These are phyloP conservation scores for Geosmithia flava DNA, from an alignment of 2,329 filamentous ascomycete genomes.

Conservation along the genomic window DNA sequence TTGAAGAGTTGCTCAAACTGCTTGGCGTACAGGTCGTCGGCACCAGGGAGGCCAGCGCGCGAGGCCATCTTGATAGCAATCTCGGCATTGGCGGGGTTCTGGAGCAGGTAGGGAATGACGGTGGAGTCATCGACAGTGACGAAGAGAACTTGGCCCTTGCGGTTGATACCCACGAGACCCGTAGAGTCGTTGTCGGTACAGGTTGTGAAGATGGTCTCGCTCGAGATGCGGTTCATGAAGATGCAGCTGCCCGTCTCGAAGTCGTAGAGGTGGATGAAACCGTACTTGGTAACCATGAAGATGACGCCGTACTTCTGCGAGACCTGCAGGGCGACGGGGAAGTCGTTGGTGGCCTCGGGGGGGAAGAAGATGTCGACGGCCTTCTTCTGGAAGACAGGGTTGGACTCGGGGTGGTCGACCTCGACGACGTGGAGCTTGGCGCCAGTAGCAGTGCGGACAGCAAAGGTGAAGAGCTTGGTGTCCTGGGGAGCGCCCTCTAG, in stretches of 20 bases:
- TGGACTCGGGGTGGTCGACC: slow-evolving; percentile 83
- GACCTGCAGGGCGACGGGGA: slow-evolving; percentile 95
- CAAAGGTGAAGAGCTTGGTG: slow-evolving; percentile 94
- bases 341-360: slow-evolving; percentile 87
- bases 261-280: slow-evolving; percentile 97
- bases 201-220: slow-evolving; percentile 97
- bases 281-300: slow-evolving; percentile 96
- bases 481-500: slow-evolving; percentile 82
- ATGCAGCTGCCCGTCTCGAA: slow-evolving; percentile 91
- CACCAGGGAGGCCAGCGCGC: slow-evolving; percentile 82
- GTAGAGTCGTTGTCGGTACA: slow-evolving; percentile 71
- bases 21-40: slow-evolving; percentile 83
- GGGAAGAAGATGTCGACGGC: slow-evolving; percentile 97
- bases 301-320: slow-evolving; percentile 94
- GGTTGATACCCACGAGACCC: slow-evolving; percentile 89
- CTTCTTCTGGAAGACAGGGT: slow-evolving; percentile 87
- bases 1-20: slow-evolving; percentile 84
- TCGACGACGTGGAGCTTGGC: slow-evolving; percentile 97
- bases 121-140: slow-evolving; percentile 88
- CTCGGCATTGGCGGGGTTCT: slow-evolving; percentile 88
- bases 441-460: slow-evolving; percentile 76
- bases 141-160: slow-evolving; percentile 91
- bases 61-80: slow-evolving; percentile 95
- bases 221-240: slow-evolving; percentile 99
- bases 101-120: slow-evolving; percentile 86